Evolutionary conservation across 1,284 basidiomycete species (phyloP), one percentile per base, ranked within the genome.

Genomic region (Apiotrichum siamense): DNA sequence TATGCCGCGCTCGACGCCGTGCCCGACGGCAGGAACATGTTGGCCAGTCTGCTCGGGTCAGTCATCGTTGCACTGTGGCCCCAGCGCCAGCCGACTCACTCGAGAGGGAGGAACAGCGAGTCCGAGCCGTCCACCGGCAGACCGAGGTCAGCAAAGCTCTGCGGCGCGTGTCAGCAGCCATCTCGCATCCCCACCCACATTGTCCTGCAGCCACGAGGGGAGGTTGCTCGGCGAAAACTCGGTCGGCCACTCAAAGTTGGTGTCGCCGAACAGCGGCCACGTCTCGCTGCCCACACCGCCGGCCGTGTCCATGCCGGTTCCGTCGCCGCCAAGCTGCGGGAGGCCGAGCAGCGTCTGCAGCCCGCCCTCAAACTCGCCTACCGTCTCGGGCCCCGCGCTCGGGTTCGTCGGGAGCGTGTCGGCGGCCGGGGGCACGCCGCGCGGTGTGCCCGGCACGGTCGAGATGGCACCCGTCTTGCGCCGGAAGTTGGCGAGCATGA

Each of bases 61-160:
- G 31, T 29, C 11, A 12, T 20, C 12, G 27, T 17, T 31, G 42
- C 29, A 46, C 18, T 17, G 31, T 17, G 33, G 38, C 13, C 31
- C 7, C 7, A 26, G 4, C 41, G 23, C 18, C 18, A 10, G 20
- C 9, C 6, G 3, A 66, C 66, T 57, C 37, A 71, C 65, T 73
- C 73, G n/a, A 67, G 65, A 5, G 71, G 85, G 50, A 92, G 72
- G 76, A 93, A 92, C 47, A 92, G 84, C 7, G 86, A 88, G 62
- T 93, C 89, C 6, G 85, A 87, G 40, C 88, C 89, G 62, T 91
- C 90, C 39, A 83, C 78, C n/a, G 89, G 89, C 43, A 92, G 75
- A 17, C 89, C 88, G 7, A 93, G 81, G 70, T 93, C 89, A 20
- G 85, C 83, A 57, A 91, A 75, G 65, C 82, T 90, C 87, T 91